Conservation (phyloP, 345 rosid species). For the Punica granatum region DNA sequence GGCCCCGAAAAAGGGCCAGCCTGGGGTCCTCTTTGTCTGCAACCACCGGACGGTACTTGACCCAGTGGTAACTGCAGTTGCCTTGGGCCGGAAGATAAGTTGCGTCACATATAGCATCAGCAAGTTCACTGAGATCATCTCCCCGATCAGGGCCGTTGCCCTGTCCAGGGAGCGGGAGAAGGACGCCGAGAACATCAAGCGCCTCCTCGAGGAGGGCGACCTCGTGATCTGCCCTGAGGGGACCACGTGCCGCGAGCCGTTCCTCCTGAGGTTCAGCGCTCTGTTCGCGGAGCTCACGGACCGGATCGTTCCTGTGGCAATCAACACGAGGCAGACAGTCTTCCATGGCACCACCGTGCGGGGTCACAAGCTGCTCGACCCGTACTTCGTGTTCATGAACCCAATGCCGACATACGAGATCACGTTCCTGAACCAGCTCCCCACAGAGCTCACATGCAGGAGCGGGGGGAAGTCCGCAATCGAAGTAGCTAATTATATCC, state of each 20-base stretch:
- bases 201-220: slow-evolving; percentile 79
- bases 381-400: slow-evolving; percentile 89
- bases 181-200: slow-evolving; percentile 71
- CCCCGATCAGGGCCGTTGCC: slow-evolving; percentile 91
- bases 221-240: slow-evolving; percentile 94
- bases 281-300: slow-evolving; percentile 86
- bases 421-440: slow-evolving; percentile 82
- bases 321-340: slow-evolving; percentile 66
- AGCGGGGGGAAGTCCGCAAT: slow-evolving; percentile 78
- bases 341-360: slow-evolving; percentile 80
- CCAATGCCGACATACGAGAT: slow-evolving; percentile 85
- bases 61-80: slow-evolving; percentile 77
- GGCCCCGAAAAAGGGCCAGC: slow-evolving; percentile 56
- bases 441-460: slow-evolving; percentile 61
- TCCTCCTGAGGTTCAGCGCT: slow-evolving; percentile 80
- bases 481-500: slow-evolving; percentile 86
- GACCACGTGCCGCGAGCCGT: slow-evolving; percentile 91
- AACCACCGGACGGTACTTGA: slow-evolving; percentile 85
- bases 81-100: slow-evolving; percentile 76
- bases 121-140: slow-evolving; percentile 71
- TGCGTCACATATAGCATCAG: slow-evolving; percentile 96
- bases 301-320: slow-evolving; percentile 83
- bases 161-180: slow-evolving; percentile 71
- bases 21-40: slow-evolving; percentile 80
- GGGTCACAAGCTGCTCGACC: slow-evolving; percentile 76